Evolutionary conservation across 2,329 filamentous ascomycete species (phyloP).

Genomic region (Microthyrium microscopicum): DNA sequence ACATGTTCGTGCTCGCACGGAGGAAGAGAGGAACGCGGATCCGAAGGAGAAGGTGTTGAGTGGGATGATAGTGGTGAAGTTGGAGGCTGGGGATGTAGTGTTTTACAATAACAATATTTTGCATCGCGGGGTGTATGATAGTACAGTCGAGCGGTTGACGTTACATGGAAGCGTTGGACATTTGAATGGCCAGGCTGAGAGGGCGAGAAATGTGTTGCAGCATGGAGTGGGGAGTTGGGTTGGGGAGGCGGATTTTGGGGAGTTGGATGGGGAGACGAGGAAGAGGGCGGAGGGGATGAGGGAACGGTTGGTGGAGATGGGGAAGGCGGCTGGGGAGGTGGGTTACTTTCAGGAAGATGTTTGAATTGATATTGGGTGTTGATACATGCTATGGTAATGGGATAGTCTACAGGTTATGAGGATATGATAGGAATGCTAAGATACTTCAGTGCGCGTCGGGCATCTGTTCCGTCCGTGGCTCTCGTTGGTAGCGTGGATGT

Average conservation of each 20-base stretch:
- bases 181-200: constrained; percentile 32
- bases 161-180: constrained; percentile 58
- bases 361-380: too few relatives aligned
- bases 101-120: constrained; percentile 89
- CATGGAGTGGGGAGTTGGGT: constrained; percentile 57
- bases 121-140: constrained; percentile 51
- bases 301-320: constrained; percentile 43
- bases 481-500: too few relatives aligned
- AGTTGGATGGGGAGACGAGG: constrained; percentile 22
- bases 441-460: too few relatives aligned
- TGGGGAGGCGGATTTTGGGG: constrained; percentile 37
- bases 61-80: constrained; percentile 45
- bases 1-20: constrained; percentile 55
- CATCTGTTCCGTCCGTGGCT: too few relatives aligned
- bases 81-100: constrained; percentile 60
- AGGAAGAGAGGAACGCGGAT: constrained; percentile 47
- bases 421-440: too few relatives aligned
- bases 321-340: constrained; percentile 41
- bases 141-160: constrained; percentile 45
- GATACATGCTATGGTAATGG: too few relatives aligned
- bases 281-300: constrained; percentile 45
- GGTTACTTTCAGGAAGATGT: constrained; percentile 45
- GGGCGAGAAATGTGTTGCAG: constrained; percentile 59
- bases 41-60: constrained; percentile 47
- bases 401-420: too few relatives aligned